phyloP scores from a whole-genome alignment of 192 early-diverging fungal species.

The Coemansia javaensis region DNA sequence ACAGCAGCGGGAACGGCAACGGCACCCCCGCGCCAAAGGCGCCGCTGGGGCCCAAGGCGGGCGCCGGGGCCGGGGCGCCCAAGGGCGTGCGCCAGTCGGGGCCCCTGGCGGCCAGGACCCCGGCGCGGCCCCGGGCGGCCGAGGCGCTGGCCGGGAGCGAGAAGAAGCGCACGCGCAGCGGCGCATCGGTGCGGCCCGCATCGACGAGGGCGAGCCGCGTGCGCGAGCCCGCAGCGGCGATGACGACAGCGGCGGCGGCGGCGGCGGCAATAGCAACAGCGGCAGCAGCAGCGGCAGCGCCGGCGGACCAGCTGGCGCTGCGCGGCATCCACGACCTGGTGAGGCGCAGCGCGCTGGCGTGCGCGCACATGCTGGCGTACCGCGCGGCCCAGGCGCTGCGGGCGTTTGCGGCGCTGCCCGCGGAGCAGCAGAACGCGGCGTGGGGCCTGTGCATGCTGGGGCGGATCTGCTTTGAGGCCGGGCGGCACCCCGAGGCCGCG shows the following conservation, averaged over 20 bases:
- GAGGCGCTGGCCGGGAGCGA: conserved; percentile 18
- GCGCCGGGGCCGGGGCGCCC: background rate
- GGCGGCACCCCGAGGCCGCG: conserved; percentile 55
- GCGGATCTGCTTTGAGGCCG: conserved; percentile 52
- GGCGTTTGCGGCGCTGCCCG: conserved; percentile 21
- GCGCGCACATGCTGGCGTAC: conserved; percentile 13
- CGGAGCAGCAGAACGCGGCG: conserved; percentile 24
- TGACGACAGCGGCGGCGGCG: no score
- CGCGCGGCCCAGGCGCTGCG: conserved; percentile 14
- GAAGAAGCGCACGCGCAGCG: conserved; percentile 45
- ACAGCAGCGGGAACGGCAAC: background rate
- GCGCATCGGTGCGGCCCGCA: conserved; percentile 7
- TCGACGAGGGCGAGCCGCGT: conserved; percentile 1
- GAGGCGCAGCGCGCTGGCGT: conserved; percentile 6
- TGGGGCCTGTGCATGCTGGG: conserved; percentile 50
- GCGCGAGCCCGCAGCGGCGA: background rate
- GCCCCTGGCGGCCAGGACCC: conserved; percentile 15
- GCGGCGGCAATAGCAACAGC: no score
- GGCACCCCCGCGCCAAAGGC: background rate
- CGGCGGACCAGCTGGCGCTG: background rate
- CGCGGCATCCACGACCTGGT: conserved; percentile 11
- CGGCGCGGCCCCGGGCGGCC: conserved; percentile 5
- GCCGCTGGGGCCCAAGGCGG: background rate
- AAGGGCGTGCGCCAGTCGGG: background rate
- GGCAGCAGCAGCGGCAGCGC: background rate